Conservation (phyloP, 1,284 basidiomycete species). For the Apiotrichum domesticum region DNA sequence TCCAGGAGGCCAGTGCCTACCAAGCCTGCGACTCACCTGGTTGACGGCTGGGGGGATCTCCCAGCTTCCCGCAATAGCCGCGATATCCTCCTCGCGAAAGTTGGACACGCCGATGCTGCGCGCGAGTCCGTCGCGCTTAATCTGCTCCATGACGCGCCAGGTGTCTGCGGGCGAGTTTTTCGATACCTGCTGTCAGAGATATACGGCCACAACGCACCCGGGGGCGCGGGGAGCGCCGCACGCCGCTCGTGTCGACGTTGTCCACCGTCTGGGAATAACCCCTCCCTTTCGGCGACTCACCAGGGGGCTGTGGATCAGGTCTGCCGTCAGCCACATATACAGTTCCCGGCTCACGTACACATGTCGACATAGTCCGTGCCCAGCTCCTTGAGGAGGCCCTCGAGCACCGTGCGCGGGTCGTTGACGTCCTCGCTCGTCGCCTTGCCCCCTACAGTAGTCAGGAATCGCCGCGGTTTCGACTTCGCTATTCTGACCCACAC, state of each 20-base stretch:
- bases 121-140: conserved; percentile 61
- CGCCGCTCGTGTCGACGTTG: too few species aligned
- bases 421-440: conserved; percentile 9
- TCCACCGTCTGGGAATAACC: too few species aligned
- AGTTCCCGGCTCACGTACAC: conserved; percentile 21
- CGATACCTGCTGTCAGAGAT: conserved; percentile 3
- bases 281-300: conserved; percentile 13
- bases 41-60: conserved; percentile 64
- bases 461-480: neutral
- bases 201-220: conserved; percentile 1
- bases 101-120: conserved; percentile 81
- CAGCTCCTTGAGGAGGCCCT: conserved; percentile 46
- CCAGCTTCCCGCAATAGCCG: conserved; percentile 55
- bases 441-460: conserved; percentile 11
- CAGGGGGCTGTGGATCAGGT: conserved; percentile 64
- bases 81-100: conserved; percentile 61
- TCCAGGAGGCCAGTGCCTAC: neutral
- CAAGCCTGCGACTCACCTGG: conserved; percentile 52
- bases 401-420: conserved; percentile 34
- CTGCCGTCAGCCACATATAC: conserved; percentile 36
- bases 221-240: too few species aligned
- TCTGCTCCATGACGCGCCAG: conserved; percentile 67
- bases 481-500: conserved; percentile 22
- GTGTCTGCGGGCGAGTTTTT: conserved; percentile 25
- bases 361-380: conserved; percentile 60